Evolutionary conservation across 2,329 filamentous ascomycete species (phyloP), one percentile per base, ranked within the genome.

Genomic region (Pseudophaeomoniella oleicola): DNA sequence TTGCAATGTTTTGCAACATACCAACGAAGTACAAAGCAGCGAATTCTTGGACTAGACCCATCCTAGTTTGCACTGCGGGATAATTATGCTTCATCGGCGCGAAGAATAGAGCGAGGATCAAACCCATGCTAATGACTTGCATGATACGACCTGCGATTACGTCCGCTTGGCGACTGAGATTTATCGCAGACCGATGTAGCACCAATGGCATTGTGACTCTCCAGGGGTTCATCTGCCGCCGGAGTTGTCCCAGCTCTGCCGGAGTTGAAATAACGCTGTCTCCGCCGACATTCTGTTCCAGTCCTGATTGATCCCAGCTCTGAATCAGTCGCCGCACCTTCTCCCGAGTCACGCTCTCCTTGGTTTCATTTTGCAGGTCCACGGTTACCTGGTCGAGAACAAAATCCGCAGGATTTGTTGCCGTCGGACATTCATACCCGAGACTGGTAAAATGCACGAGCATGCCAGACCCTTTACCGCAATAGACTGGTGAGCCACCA

Each of bases 331-430:
- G 60, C 30, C 66, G 63, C 0, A 85, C 80, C 36, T 72, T 72
- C 19, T 67, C 64, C 9, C 78, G 66, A 36, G 72, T 82, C 31
- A 72, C 65, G 1, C 63, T 64, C 51, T 86, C 81, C 14, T 69
- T 63, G 1, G 65, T 58, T 19, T 70, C 72, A 30, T 78, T 69
- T 42, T 84, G 81, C 0, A 86, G 60, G 46, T 86, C 78, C 16
- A 86, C 71, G 0, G 80, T 86, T 36, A 87, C 81, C 35, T 85
- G 64, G 46, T 87, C 81, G 5, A 86, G 64, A 0, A 78, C 79
- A 51, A 83, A 86, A 51, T 87, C 81, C 0, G 81, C 80, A 1
- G 81, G 81, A 43, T 86, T 87, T 1, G 78, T 81, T 39, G 79
- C 72, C 11, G 64, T 62, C 0, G 79, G 78, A 47, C 81, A 86